phyloP scores from a whole-genome alignment of 2,329 filamentous ascomycete genomes.

The Ciborinia camelliae region DNA sequence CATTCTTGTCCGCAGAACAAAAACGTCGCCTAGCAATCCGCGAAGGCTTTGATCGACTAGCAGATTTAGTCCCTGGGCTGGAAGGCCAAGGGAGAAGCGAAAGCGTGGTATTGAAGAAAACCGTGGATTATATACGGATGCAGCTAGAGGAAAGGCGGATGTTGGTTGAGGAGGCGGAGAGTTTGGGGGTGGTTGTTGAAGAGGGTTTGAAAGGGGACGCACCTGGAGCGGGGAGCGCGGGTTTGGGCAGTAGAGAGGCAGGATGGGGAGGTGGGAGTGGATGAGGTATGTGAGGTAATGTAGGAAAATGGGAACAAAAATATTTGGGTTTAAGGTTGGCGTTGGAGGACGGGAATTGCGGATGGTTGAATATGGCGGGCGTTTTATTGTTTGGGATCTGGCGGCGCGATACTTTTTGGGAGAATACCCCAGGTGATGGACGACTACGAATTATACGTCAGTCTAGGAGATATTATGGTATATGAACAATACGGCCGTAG shows the following conservation, averaged over 20 bases:
- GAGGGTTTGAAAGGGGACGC: constrained; percentile 31
- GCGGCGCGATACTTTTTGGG: neutral
- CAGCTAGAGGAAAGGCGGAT: constrained; percentile 49
- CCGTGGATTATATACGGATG: constrained; percentile 51
- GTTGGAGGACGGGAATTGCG: neutral
- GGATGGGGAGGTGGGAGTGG: neutral
- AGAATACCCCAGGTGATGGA: neutral
- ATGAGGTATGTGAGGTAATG: neutral
- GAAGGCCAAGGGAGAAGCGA: constrained; percentile 67
- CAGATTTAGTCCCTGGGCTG: constrained; percentile 64
- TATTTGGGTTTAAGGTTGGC: neutral
- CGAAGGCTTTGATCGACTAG: constrained; percentile 66
- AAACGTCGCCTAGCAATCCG: constrained; percentile 52
- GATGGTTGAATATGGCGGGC: neutral
- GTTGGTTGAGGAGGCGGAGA: constrained; percentile 49
- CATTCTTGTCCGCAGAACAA: constrained; percentile 43
- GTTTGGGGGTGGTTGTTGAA: constrained; percentile 46
- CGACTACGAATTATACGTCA: neutral
- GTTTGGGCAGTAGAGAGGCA: neutral
- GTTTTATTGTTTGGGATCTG: constrained; percentile 1
- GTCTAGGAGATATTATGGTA: neutral
- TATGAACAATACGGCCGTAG: neutral
- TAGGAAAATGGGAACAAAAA: neutral
- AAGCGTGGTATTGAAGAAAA: constrained; percentile 60
- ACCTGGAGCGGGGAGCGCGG: neutral